Base-by-base conservation (phyloP, 805 yeast species). In the Yarrowia sp. region DNA sequence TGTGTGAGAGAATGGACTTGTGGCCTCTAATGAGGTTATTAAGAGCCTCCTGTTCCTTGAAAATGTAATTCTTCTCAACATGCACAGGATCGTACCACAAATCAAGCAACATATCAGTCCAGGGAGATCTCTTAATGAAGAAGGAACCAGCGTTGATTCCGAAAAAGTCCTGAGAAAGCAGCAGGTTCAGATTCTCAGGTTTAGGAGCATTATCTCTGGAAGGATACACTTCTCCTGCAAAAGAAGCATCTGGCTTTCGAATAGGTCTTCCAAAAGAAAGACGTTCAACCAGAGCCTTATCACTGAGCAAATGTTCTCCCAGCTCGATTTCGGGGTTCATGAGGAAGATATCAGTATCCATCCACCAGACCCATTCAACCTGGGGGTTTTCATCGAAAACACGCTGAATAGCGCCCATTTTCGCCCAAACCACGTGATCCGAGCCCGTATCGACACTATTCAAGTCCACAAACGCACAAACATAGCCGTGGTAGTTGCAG, bases 331-430 rank as follows among this genome's bases (percentile, higher is more conserved):
- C 43, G 5, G 71, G 71, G 50, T 75, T 74, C 73, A 74, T 74
- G 61, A 76, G 72, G 31, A 76, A 68, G 13, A 74, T 73, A 41
- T 76, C 79, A 8, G 71, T 68, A 65, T 76, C 79, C 22, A 76
- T 69, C 78, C 78, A 76, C 77, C 77, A 76, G 32, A 76, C 69
- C 79, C 79, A 76, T 60, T 76, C 75, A 17, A 73, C 77, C 2
- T 72, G 69, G 5, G 78, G 77, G 64, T 73, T 63, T 31, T 43
- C 45, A 13, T 67, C 70, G 45, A 75, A 74, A 4, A 76, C 71
- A 13, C 73, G 72, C 57, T 67, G 67, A 18, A 76, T 69, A 14
- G 77, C 76, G 5, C 75, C 73, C 32, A 76, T 65, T 64, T 76
- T 76, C 42, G 69, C 69, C 79, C 79, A 76, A 8, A 67, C 71